Evolutionary conservation across 2,329 filamentous ascomycete genomes (phyloP), one percentile per base, ranked within the genome.

Genomic region (Neopestalotiopsis sp.): DNA sequence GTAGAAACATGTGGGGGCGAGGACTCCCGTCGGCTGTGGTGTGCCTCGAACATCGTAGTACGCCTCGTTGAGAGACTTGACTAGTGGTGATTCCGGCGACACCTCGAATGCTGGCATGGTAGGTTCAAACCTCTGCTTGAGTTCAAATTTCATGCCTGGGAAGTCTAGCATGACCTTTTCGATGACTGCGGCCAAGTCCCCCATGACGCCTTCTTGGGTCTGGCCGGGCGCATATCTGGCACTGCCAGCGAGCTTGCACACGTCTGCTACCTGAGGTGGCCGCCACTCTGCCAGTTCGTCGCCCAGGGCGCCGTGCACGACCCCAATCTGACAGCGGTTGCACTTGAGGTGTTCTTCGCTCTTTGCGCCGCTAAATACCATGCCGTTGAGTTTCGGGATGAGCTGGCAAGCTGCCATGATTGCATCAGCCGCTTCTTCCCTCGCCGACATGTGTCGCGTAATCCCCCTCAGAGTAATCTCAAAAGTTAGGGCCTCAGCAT

Each of bases 91-190:
- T 17, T 73, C 66, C 4, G 32, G 67, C 14, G 70, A 67, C 12
- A 69, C 69, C 67, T 75, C 73, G 59, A 76, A 75, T 10, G 75
- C 73, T 10, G 74, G 73, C 75, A 76, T 75, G 9, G 75, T 75
- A 12, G 73, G 72, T 45, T 73, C 71, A 42, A 68, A 68, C 14
- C 72, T 65, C 65, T 73, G 74, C 40, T 69, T 69, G n/a, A 75
- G 66, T 69, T 73, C 71, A 20, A 62, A 74, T n/a, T 45, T 70
- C 73, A 76, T 73, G 9, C 74, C 73, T 3, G 70, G 66, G 66
- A 72, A 75, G 5, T 52, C 63, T 6, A 60, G 49, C 2, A 72
- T n/a, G 13, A 73, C 71, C 28, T 67, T 58, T 17, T 71, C 69
- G 28, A 74, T 66, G 2, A 73, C 68, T 13, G 49, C 34, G 30